A percentile compares a stretch with the other conserved stretches of the same genome.
Conservation (phyloP, 441 rosid species). For the Adansonia madagascariensis region DNA sequence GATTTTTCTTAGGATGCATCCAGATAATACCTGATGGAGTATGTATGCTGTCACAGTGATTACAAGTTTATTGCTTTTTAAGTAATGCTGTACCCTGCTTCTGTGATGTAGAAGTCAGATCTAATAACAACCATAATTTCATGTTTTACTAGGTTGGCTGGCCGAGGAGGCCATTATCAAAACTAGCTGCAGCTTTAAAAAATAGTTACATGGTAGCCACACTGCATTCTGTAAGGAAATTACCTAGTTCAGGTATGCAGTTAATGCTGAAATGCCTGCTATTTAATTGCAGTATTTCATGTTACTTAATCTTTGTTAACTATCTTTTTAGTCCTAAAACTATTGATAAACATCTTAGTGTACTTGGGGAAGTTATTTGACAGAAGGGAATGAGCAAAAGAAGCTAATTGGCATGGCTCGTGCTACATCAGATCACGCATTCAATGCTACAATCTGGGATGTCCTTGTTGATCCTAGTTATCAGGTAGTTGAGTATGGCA, state of each 20-base stretch:
- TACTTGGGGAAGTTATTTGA: constrained; percentile 92
- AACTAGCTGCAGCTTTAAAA: constrained; percentile 85
- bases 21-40: not conserved
- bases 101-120: not conserved
- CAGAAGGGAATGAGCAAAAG: constrained; percentile 74
- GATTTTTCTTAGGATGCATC: not conserved
- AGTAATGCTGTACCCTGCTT: not conserved
- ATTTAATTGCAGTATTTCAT: constrained; percentile 9
- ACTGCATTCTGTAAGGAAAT: constrained; percentile 67
- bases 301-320: not conserved
- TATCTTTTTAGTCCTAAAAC: constrained; percentile 41
- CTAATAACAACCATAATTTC: constrained; percentile 14
- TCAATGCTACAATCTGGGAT: constrained; percentile 99
- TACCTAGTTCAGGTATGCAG: constrained; percentile 69
- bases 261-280: constrained; percentile 17
- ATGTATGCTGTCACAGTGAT: constrained; percentile 3
- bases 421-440: constrained; percentile 97
- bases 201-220: constrained; percentile 97
- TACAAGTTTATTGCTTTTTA: not conserved
- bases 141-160: constrained; percentile 70
- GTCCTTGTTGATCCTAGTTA: constrained; percentile 95
- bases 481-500: constrained; percentile 58
- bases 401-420: constrained; percentile 97
- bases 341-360: constrained; percentile 86
- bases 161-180: constrained; percentile 89